These are phyloP conservation scores for Phallus indusiatus DNA, from an alignment of 768 basidiomycete genomes.

Conservation along the genomic window DNA sequence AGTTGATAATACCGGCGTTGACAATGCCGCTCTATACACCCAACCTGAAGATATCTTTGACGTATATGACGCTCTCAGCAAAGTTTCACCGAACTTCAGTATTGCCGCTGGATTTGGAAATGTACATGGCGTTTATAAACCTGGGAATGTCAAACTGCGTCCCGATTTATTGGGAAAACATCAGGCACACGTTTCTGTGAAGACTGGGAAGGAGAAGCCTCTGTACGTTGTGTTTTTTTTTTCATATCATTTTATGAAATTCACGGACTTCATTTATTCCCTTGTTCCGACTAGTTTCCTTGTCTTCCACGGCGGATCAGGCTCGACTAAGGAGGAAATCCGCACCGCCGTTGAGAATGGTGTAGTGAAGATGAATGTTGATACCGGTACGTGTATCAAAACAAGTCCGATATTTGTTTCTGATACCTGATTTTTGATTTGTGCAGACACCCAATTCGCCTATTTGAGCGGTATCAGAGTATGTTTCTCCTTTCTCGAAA, in stretches of 20 bases:
- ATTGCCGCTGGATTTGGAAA: slow-evolving; percentile 99
- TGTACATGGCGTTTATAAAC: slow-evolving; percentile 99
- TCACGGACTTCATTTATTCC: background rate
- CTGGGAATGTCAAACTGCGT: slow-evolving; percentile 90
- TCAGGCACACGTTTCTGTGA: slow-evolving; percentile 62
- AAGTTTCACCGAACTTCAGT: slow-evolving; percentile 73
- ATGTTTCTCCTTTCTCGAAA: slow-evolving; percentile 18
- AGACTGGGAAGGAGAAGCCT: slow-evolving; percentile 66
- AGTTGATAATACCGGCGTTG: slow-evolving; percentile 93
- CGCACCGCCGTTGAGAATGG: slow-evolving; percentile 81
- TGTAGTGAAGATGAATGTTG: slow-evolving; percentile 99
- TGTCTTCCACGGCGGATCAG: slow-evolving; percentile 99
- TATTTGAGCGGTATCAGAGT: slow-evolving; percentile 81
- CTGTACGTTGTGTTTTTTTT: slow-evolving; percentile 42
- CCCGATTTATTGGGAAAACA: slow-evolving; percentile 90
- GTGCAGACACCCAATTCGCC: slow-evolving; percentile 83
- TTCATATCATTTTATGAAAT: background rate
- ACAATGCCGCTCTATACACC: slow-evolving; percentile 91
- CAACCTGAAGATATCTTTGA: slow-evolving; percentile 96
- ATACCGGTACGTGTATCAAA: slow-evolving; percentile 44
- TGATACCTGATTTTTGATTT: background rate
- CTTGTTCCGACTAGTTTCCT: slow-evolving; percentile 56
- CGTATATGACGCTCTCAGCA: slow-evolving; percentile 73
- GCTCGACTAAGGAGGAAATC: slow-evolving; percentile 95
- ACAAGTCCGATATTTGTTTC: background rate